Evolutionary conservation across 305 asterid species (phyloP), one percentile per base, ranked within the genome.

Genomic region (Withania somnifera): DNA sequence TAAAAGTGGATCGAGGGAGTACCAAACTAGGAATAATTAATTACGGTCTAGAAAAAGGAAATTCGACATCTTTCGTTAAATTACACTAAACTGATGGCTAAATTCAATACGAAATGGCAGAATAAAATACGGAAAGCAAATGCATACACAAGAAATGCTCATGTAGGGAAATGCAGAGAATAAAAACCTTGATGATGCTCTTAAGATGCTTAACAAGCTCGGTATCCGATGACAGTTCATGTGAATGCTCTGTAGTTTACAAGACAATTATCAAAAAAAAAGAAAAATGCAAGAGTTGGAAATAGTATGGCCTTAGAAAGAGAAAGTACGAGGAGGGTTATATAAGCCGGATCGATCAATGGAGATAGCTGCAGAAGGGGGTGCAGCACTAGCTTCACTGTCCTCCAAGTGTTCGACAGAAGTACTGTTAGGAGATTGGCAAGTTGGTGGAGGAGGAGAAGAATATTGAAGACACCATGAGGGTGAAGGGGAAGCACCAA

Each of bases 151-250:
- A 82, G 32, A 22, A 26, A 75, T 22, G 47, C 10, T 53, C 13
- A 82, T 28, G n/a, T 28, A 9, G 11, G 45, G n/a, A 52, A 54
- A 7, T 9, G 60, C 0, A 51, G 56, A 38, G 51, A 61, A 24
- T 4, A 34, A 7, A 82, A 82, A 92, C 97, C 93, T 95, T 95
- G 83, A 95, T 95, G 42, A 95, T 89, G 88, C 90, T 91, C 78
- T 90, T 92, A 20, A 93, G 91, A 88, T 92, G 94, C 89, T 92
- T 94, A 67, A 92, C 97, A 69, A 94, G 96, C 87, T 93, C 97
- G 47, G 98, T 85, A 30, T 89, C 97, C 77, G 87, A 64, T 36
- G 89, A 67, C 3, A 89, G 84, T 69, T 88, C 92, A 76, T 93
- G 97, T n/a, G 95, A 93, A 89, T 94, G 98, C 88, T 89, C 98